A percentile compares a stretch with the other conserved stretches of the same genome.
These are phyloP conservation scores for Spinacia oleracea DNA, from an alignment of 179 eudicot species.

Conservation along the genomic window DNA sequence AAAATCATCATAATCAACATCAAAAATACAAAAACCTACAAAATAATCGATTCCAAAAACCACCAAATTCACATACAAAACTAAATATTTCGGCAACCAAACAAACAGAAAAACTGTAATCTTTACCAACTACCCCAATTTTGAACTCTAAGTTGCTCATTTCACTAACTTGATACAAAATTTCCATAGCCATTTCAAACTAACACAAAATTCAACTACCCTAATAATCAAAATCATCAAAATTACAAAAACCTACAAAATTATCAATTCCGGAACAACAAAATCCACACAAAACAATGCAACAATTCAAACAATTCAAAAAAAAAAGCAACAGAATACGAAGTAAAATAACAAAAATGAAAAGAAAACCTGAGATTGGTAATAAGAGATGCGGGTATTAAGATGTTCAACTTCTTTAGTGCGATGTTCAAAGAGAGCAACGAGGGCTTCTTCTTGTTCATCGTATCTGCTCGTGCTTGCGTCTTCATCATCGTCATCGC, in stretches of 20 bases:
- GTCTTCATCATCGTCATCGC: constrained; percentile 8
- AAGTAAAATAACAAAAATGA: not conserved
- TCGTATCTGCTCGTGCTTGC: constrained; percentile 18
- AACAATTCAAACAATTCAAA: not conserved
- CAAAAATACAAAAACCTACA: constrained; percentile 8
- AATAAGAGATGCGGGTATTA: constrained; percentile 57
- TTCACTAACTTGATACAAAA: not conserved
- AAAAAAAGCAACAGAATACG: not conserved
- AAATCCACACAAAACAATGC: constrained; percentile 1
- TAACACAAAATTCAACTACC: not conserved
- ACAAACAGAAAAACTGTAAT: not conserved
- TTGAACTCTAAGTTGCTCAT: not conserved
- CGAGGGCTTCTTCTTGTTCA: constrained; percentile 62
- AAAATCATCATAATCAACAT: not conserved
- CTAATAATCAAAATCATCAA: not conserved
- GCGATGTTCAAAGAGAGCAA: constrained; percentile 72
- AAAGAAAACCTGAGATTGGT: constrained; percentile 49
- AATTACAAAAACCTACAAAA: constrained; percentile 4
- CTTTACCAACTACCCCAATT: too few species aligned
- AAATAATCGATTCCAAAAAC: not conserved
- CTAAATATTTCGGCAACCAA: not conserved
- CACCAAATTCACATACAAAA: not conserved
- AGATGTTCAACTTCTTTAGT: constrained; percentile 64
- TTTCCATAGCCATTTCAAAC: not conserved
- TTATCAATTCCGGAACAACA: not conserved